Evolutionary conservation across 2,329 filamentous ascomycete species (phyloP).

Genomic region (Calcarisporium arbuscula): DNA sequence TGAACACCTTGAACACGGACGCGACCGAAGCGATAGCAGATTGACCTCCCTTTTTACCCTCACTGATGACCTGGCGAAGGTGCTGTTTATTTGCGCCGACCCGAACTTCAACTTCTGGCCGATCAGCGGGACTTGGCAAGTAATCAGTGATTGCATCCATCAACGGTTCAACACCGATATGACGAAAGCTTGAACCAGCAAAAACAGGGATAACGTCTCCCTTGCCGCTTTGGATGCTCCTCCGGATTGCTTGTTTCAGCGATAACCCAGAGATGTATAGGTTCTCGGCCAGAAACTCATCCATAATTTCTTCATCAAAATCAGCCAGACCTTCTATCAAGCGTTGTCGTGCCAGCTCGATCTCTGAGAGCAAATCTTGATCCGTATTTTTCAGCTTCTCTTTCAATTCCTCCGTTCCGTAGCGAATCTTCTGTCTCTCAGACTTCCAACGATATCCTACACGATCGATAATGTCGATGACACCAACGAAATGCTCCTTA

Average conservation of each 20-base stretch:
- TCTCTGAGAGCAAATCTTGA: constrained; percentile 56
- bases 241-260: constrained; percentile 68
- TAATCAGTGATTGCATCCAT: constrained; percentile 85
- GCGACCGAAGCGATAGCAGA: constrained; percentile 41
- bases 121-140: constrained; percentile 73
- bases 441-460: constrained; percentile 66
- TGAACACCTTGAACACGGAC: constrained; percentile 90
- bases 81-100: constrained; percentile 48
- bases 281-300: constrained; percentile 72
- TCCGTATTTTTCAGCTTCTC: constrained; percentile 35
- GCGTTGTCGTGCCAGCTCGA: constrained; percentile 67
- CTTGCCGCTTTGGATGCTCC: constrained; percentile 60
- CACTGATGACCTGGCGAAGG: constrained; percentile 30
- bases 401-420: constrained; percentile 21
- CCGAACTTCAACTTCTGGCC: constrained; percentile 72
- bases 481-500: constrained; percentile 70
- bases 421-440: constrained; percentile 32
- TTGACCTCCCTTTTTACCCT: constrained; percentile 28
- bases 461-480: constrained; percentile 76
- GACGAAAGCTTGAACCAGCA: constrained; percentile 85
- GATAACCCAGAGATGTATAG: constrained; percentile 64
- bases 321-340: constrained; percentile 83
- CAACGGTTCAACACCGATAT: constrained; percentile 88
- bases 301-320: constrained; percentile 79
- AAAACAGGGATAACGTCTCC: constrained; percentile 80